Evolutionary conservation across 2,329 filamentous ascomycete genomes (phyloP).

Genomic region (Monosporascus ibericus): DNA sequence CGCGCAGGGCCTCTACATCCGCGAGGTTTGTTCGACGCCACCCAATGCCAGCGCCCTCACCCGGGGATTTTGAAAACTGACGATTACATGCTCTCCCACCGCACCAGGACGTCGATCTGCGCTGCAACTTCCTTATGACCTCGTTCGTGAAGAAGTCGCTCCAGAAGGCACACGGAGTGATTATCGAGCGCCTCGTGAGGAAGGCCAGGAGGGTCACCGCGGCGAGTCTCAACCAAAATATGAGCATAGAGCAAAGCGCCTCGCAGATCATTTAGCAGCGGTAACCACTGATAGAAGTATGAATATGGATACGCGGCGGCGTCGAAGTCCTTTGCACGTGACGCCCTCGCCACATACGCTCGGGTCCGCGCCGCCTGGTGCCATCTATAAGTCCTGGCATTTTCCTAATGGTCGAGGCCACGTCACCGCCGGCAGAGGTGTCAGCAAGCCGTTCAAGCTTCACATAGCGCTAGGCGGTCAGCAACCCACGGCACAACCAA

Average conservation of each 20-base stretch:
- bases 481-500: too few relatives aligned
- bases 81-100: not conserved
- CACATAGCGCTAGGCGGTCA: too few relatives aligned
- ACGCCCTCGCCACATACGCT: too few relatives aligned
- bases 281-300: too few relatives aligned
- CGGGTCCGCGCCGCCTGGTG: too few relatives aligned
- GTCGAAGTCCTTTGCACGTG: too few relatives aligned
- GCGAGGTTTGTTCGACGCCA: constrained; percentile 41
- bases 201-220: constrained; percentile 36
- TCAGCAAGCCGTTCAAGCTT: too few relatives aligned
- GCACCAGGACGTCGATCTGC: constrained; percentile 64
- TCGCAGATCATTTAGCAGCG: too few relatives aligned
- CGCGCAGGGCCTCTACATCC: constrained; percentile 64
- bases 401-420: too few relatives aligned
- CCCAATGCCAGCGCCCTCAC: not conserved
- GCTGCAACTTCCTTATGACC: constrained; percentile 70
- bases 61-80: not conserved
- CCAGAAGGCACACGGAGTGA: constrained; percentile 64
- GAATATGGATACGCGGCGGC: too few relatives aligned
- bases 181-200: constrained; percentile 59
- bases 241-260: not conserved
- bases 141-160: constrained; percentile 78
- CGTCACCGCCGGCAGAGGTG: too few relatives aligned
- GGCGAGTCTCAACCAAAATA: not conserved
- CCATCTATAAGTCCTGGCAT: too few relatives aligned